These are phyloP conservation scores for Cladosporium sp. DNA, from an alignment of 2,329 filamentous ascomycete species.

Conservation along the genomic window DNA sequence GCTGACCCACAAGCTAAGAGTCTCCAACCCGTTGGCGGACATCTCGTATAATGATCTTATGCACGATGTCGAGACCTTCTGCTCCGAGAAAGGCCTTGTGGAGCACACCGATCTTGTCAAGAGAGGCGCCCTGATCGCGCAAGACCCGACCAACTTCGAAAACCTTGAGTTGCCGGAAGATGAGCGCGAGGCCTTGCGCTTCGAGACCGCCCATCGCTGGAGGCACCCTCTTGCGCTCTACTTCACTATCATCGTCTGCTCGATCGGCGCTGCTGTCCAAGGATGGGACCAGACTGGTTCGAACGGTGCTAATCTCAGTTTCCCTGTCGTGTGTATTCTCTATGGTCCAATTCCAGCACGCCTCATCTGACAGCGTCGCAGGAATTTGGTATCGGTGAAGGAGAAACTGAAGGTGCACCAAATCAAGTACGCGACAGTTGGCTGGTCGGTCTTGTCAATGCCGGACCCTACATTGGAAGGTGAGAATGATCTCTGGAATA, in stretches of 20 bases:
- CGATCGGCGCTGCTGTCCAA: constrained; percentile 48
- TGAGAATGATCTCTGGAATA: not conserved
- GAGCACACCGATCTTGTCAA: constrained; percentile 38
- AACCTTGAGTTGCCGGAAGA: constrained; percentile 37
- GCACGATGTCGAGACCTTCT: constrained; percentile 50
- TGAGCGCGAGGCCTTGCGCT: constrained; percentile 38
- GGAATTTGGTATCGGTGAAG: constrained; percentile 27
- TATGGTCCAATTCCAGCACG: no score
- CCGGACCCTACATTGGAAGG: constrained; percentile 47
- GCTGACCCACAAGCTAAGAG: constrained; percentile 14
- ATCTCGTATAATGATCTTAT: constrained; percentile 49
- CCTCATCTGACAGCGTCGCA: not conserved
- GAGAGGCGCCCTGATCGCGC: constrained; percentile 46
- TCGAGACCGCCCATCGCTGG: constrained; percentile 46
- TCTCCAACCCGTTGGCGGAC: constrained; percentile 51
- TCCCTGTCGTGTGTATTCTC: constrained; percentile 29
- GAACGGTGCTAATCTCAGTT: constrained; percentile 49
- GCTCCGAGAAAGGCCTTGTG: constrained; percentile 37
- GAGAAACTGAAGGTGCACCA: constrained; percentile 17
- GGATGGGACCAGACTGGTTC: constrained; percentile 50
- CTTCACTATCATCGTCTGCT: constrained; percentile 47
- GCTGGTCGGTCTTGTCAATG: constrained; percentile 63
- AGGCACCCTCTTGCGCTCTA: constrained; percentile 44
- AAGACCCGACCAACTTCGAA: constrained; percentile 42
- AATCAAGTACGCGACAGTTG: constrained; percentile 45